Evolutionary conservation across 148 eudicot genomes (phyloP).

Genomic region (Heliamphora exappendiculata): DNA sequence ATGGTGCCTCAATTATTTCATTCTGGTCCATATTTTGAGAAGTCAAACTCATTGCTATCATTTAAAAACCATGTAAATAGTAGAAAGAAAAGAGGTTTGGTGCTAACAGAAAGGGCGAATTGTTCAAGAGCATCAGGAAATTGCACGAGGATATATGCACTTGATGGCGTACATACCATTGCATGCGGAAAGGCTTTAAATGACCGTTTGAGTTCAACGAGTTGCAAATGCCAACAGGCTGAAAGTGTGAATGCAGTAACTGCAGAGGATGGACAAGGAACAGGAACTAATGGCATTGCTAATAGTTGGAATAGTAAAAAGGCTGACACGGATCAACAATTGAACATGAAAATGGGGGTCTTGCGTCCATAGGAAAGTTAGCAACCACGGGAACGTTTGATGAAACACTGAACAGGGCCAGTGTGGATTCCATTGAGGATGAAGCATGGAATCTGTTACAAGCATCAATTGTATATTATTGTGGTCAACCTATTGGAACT

Average conservation of each 20-base stretch:
- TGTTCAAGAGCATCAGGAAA: constrained; percentile 6
- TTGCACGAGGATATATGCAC: constrained; percentile 9
- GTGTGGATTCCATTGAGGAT: constrained; percentile 52
- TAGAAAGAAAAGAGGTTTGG: constrained; percentile 5
- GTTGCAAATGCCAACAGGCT: constrained; percentile 32
- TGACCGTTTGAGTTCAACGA: constrained; percentile 9
- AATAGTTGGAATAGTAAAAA: constrained; percentile 14
- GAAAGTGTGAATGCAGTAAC: constrained; percentile 25
- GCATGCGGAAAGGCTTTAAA: not conserved
- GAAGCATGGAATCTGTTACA: constrained; percentile 73
- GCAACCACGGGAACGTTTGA: constrained; percentile 19
- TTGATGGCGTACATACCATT: not conserved
- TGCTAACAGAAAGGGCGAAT: constrained; percentile 1
- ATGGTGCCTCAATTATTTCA: constrained; percentile 8
- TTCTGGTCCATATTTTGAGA: constrained; percentile 10
- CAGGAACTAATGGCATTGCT: constrained; percentile 22
- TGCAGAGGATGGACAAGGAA: constrained; percentile 20
- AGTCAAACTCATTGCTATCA: constrained; percentile 21
- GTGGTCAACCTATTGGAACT: constrained; percentile 73
- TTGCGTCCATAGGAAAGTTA: constrained; percentile 11
- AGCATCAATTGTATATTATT: constrained; percentile 63
- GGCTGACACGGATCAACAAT: constrained; percentile 18
- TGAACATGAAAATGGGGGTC: constrained; percentile 22
- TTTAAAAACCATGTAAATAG: not conserved
- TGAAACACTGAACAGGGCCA: constrained; percentile 16